Conservation (phyloP, 1,284 basidiomycete genomes). For the Ustilago tritici region DNA sequence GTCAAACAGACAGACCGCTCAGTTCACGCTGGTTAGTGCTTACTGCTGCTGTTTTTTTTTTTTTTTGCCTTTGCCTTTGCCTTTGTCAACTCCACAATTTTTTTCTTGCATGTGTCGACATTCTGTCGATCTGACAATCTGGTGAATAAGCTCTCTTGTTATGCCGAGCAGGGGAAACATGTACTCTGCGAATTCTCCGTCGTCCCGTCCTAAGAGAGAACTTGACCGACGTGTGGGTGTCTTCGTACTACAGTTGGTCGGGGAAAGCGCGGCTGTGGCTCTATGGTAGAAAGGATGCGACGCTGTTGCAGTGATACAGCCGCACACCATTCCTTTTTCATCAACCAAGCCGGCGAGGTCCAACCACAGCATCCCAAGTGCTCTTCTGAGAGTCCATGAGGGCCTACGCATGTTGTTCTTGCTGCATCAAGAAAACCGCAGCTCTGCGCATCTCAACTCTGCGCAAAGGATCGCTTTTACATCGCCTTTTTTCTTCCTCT, state of each 20-base stretch:
- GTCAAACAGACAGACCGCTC: too few relatives aligned
- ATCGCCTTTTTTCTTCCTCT: too few relatives aligned
- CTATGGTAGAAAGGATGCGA: not conserved
- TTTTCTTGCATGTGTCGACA: not conserved
- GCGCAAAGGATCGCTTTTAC: not conserved
- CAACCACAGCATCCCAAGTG: not conserved
- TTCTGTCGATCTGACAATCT: not conserved
- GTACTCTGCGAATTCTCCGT: not conserved
- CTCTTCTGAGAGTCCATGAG: not conserved
- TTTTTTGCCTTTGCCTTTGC: too few relatives aligned
- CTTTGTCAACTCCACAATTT: too few relatives aligned
- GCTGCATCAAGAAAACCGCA: not conserved
- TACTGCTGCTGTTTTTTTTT: too few relatives aligned
- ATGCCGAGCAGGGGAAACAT: not conserved
- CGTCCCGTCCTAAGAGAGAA: not conserved
- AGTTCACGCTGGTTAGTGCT: too few relatives aligned
- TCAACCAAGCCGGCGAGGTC: not conserved
- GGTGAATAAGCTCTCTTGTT: not conserved
- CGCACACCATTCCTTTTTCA: not conserved
- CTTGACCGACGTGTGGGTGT: not conserved
- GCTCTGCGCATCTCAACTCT: slow-evolving; percentile 1
- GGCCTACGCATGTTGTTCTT: not conserved
- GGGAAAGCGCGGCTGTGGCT: too few relatives aligned
- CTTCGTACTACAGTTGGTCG: too few relatives aligned
- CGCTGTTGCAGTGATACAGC: not conserved